These are phyloP conservation scores for Quercus engelmannii DNA, from an alignment of 306 rosid species.

Conservation along the genomic window DNA sequence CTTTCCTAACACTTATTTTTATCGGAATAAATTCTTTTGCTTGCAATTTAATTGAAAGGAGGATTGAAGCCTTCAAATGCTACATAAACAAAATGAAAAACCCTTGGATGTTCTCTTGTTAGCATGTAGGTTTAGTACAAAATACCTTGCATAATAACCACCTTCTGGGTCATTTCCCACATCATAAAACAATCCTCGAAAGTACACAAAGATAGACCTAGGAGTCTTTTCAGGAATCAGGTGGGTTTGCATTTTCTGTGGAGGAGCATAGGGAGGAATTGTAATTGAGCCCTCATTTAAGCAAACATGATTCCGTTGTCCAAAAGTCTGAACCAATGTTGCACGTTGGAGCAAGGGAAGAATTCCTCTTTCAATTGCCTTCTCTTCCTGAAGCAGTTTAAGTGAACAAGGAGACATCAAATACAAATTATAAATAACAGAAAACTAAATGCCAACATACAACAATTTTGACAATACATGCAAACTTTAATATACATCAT, in stretches of 20 bases:
- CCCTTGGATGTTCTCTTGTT: not conserved
- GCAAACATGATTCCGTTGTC: slow-evolving; percentile 87
- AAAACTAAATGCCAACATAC: not conserved
- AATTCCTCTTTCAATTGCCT: slow-evolving; percentile 89
- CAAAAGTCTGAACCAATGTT: slow-evolving; percentile 90
- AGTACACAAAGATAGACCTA: slow-evolving; percentile 83
- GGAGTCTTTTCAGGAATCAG: slow-evolving; percentile 76
- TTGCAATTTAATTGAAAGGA: slow-evolving; percentile 10
- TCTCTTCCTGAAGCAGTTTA: slow-evolving; percentile 66
- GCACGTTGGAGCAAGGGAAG: slow-evolving; percentile 75
- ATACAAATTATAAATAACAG: not conserved
- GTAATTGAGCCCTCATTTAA: slow-evolving; percentile 80
- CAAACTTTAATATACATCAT: slow-evolving; percentile 2
- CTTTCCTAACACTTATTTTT: not conserved
- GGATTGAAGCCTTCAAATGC: not conserved
- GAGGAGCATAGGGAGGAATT: slow-evolving; percentile 94
- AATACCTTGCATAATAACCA: slow-evolving; percentile 91
- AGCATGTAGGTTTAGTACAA: slow-evolving; percentile 2
- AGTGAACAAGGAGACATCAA: not conserved
- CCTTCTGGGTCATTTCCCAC: slow-evolving; percentile 97
- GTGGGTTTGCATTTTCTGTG: slow-evolving; percentile 88
- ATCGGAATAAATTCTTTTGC: not conserved
- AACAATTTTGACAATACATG: not conserved
- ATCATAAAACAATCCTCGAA: slow-evolving; percentile 87
- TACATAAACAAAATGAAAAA: slow-evolving; percentile 1